Base-by-base conservation (phyloP, 2,329 filamentous ascomycete species). In the Aspergillus sergii region DNA sequence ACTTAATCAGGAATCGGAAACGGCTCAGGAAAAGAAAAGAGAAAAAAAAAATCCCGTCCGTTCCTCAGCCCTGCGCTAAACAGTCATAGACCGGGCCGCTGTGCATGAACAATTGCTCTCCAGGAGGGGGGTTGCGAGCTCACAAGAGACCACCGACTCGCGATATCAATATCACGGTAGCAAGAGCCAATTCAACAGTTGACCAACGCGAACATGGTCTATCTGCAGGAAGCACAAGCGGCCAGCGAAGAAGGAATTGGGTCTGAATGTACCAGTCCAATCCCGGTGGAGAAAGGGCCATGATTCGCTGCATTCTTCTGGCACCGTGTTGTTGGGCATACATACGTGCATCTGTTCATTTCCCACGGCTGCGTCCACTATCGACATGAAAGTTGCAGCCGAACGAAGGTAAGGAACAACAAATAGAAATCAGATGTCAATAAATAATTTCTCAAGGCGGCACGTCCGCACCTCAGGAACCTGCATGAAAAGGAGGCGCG, bases 311-410 rank as follows among this genome's bases (percentile, higher is more conserved):
- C 73, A 71, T 72, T 66, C 68, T 60, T 70, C 64, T 71, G 63
- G 66, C 71, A 74, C 64, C 64, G 67, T 66, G 73, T 79, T 80
- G 78, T 79, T 80, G 78, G 77, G 78, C 78, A 80, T 73, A 75
- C 73, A 77, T 77, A 71, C 78, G 71, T 78, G 75, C 74, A 74
- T 71, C 23, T 65, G 53, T 67, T 66, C 68, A 66, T 64, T 56
- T 61, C 54, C 34, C 50, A 43, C 21, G 26, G 36, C 46, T 41
- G 39, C 4, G 39, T 14, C 56, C 62, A 62, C 57, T 58, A 59
- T 55, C 59, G 36, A 46, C 50, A 56, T 45, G 48, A 41, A 59
- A 60, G 48, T 30, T 32, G 48, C 26, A 51, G 48, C 26, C 26
- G 6, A 30, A 30, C 26, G 26, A 32, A 19, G 48, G 16, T 10